Conservation (phyloP, 2,329 filamentous ascomycete genomes). For the Huntiella abstrusa region DNA sequence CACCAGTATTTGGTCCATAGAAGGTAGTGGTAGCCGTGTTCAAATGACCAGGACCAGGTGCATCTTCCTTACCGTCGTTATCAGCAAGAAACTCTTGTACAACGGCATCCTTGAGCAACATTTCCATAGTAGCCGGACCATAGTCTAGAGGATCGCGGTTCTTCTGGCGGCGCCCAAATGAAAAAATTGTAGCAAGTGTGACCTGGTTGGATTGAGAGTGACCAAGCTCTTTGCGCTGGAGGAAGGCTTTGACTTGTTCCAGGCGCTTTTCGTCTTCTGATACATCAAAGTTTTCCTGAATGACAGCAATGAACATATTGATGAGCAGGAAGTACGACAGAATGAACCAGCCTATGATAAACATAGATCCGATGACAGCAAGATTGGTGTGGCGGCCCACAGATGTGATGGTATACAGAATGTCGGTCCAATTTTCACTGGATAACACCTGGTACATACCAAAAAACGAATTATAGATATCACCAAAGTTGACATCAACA, state of each 20-base stretch:
- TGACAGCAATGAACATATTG: slow-evolving; percentile 99
- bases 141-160: slow-evolving; percentile 76
- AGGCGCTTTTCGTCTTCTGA: slow-evolving; percentile 95
- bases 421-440: slow-evolving; percentile 85
- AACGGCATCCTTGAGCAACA: slow-evolving; percentile 90
- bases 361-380: slow-evolving; percentile 83
- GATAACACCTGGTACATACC: slow-evolving; percentile 97
- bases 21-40: slow-evolving; percentile 17
- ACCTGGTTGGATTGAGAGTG: slow-evolving; percentile 49
- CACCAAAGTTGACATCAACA: slow-evolving; percentile 60
- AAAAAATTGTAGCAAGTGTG: slow-evolving; percentile 52
- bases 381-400: slow-evolving; percentile 47
- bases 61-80: slow-evolving; percentile 20
- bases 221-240: slow-evolving; percentile 76
- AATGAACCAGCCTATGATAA: slow-evolving; percentile 91
- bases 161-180: slow-evolving; percentile 35
- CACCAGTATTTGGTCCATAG: slow-evolving; percentile 17
- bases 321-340: slow-evolving; percentile 86
- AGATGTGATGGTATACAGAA: slow-evolving; percentile 65
- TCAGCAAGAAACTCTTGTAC: slow-evolving; percentile 90
- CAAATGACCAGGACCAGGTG: slow-evolving; percentile 12
- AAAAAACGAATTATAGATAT: slow-evolving; percentile 88
- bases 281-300: slow-evolving; percentile 97
- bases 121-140: slow-evolving; percentile 78
- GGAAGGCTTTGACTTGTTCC: slow-evolving; percentile 86